Conservation (phyloP, 2,329 filamentous ascomycete genomes). For the Fusarium longipes region DNA sequence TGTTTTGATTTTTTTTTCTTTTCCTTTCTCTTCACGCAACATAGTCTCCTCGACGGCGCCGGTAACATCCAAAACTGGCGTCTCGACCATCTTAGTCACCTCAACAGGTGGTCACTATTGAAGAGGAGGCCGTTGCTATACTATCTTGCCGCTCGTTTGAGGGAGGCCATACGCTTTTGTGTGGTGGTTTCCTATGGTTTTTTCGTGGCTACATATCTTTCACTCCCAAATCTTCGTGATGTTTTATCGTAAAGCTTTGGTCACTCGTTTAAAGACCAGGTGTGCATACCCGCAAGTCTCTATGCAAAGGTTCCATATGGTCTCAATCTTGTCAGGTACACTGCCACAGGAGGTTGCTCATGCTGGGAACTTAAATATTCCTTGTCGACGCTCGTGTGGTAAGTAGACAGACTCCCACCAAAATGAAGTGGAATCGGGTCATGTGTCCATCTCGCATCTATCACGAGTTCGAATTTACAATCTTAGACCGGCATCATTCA, state of each 20-base stretch:
- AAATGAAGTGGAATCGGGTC: not conserved
- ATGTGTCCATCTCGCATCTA: not conserved
- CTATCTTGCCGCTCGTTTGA: slow-evolving; percentile 57
- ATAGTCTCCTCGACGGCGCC: slow-evolving; percentile 43
- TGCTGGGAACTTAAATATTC: not conserved
- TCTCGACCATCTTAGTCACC: slow-evolving; percentile 37
- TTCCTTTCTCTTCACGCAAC: slow-evolving; percentile 49
- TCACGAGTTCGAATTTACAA: not conserved
- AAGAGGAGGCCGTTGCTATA: slow-evolving; percentile 52
- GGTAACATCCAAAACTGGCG: slow-evolving; percentile 42
- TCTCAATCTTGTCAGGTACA: not conserved
- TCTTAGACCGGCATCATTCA: too few species aligned
- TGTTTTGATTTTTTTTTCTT: slow-evolving; percentile 5
- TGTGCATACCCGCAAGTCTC: not conserved
- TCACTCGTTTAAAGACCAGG: not conserved
- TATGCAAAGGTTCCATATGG: not conserved
- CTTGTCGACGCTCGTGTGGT: not conserved
- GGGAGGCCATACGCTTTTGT: slow-evolving; percentile 55
- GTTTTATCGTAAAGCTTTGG: not conserved
- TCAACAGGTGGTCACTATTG: slow-evolving; percentile 42
- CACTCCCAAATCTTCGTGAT: slow-evolving; percentile 6
- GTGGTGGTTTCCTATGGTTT: slow-evolving; percentile 59
- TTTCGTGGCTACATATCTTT: slow-evolving; percentile 54
- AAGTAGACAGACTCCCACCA: not conserved
- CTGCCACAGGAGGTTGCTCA: not conserved